Evolutionary conservation across 768 basidiomycete species (phyloP).

Genomic region (Trametes coccinea): DNA sequence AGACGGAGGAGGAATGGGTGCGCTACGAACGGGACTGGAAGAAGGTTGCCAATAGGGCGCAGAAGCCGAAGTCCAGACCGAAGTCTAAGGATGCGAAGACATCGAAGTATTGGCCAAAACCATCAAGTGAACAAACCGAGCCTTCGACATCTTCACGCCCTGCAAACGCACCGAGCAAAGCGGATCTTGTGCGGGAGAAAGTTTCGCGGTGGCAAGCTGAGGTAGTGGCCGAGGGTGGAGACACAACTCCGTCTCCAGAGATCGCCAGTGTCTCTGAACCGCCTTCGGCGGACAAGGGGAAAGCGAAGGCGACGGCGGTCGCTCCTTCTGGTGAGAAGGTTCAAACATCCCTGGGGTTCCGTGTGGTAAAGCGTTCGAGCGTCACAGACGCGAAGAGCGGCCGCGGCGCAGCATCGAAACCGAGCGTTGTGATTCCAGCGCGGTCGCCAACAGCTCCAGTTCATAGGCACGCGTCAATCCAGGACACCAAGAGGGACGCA

Average conservation of each 20-base stretch:
- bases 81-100: neutral
- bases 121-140: neutral
- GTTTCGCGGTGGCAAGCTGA: slow-evolving; percentile 39
- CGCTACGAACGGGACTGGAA: slow-evolving; percentile 44
- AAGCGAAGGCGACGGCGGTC: neutral
- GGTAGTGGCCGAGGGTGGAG: slow-evolving; percentile 12
- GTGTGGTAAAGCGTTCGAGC: slow-evolving; percentile 41
- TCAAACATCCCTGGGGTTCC: slow-evolving; percentile 42
- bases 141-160: neutral
- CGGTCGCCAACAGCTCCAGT: neutral
- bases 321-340: slow-evolving; percentile 7
- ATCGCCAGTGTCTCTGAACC: neutral
- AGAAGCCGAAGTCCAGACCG: slow-evolving; percentile 1
- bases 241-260: neutral
- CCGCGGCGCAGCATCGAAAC: slow-evolving; percentile 7
- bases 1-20: slow-evolving; percentile 51
- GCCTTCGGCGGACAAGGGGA: slow-evolving; percentile 12
- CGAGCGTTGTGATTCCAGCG: slow-evolving; percentile 5
- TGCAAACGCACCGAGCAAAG: slow-evolving; percentile 14
- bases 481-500: neutral
- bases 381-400: slow-evolving; percentile 16
- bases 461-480: neutral
- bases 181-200: slow-evolving; percentile 37
- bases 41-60: slow-evolving; percentile 22
- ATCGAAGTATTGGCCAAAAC: slow-evolving; percentile 26